Evolutionary conservation across 139 green algal genomes (phyloP), one percentile per base, ranked within the genome.

Genomic region (Dunaliella sp.): DNA sequence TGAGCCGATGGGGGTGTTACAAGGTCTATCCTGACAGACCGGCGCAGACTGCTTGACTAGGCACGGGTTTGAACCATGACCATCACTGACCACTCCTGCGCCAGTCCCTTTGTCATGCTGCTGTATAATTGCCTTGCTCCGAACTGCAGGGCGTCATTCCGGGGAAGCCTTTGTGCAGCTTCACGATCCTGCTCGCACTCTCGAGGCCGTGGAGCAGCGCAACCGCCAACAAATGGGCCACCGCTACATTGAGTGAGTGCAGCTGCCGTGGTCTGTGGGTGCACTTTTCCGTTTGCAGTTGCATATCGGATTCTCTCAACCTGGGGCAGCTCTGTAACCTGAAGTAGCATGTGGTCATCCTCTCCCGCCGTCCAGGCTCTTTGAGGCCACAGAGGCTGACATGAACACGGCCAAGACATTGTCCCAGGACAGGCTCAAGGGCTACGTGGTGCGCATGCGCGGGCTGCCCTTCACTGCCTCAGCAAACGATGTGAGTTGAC

Each of bases 201-300:
- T 81, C 0, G 77, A 87, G 0, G 94, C 94, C 0, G 87, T 97
- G 0, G 38, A 91, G 32, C 86, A 88, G 57, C 90, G 93, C 38
- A 93, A 98, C 83, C 90, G 93, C 2, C 85, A 94, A 65, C 86
- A 95, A 81, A 92, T 98, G 82, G 94, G 93, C 24, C 88, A 89
- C 72, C 88, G 96, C 76, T 98, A 98, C 88, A 95, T 98, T 38
- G 96, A 98, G 93, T 96, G 77, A 88, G 93, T 81, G 26, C 1
- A 24, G 22, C 38, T 3, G 31, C 59, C 79, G 88, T 28, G 77
- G 32, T 83, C 59, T 35, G 36, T 88, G 80, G 25, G 38, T 58
- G 57, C 59, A 37, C 30, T 38, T 33, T 36, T 59, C 16, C 30
- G 24, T 65, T 31, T 32, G 3, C 37, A 3, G 30, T n/a, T 48